phyloP scores from a whole-genome alignment of 495 filamentous ascomycete species.

The Sporormia fimetaria region DNA sequence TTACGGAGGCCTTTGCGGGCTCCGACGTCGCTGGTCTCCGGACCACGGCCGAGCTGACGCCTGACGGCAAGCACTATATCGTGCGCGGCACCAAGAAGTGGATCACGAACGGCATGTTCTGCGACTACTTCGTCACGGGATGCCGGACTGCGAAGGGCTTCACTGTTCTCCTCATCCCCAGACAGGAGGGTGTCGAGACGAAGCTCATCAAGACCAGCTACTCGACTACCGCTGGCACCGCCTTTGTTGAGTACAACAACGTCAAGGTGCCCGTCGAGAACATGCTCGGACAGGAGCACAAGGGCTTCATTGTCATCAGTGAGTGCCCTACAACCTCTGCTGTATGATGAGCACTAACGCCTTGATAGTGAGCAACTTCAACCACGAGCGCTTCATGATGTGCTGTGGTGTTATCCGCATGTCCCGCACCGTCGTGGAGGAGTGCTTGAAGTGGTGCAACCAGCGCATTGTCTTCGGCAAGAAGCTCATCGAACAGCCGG shows the following conservation, averaged over 20 bases:
- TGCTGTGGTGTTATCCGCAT: conserved; percentile 50
- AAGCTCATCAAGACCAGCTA: conserved; percentile 79
- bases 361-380: conserved; percentile 18
- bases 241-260: conserved; percentile 75
- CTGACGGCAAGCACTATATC: conserved; percentile 75
- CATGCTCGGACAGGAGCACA: conserved; percentile 72
- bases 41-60: conserved; percentile 69
- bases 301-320: conserved; percentile 76
- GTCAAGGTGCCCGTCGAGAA: conserved; percentile 74
- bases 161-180: conserved; percentile 63
- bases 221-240: conserved; percentile 65
- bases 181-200: conserved; percentile 59
- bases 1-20: conserved; percentile 79
- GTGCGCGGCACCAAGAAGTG: conserved; percentile 88
- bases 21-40: conserved; percentile 75
- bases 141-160: conserved; percentile 77
- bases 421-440: conserved; percentile 61
- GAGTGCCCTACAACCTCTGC: neutral
- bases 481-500: conserved; percentile 69
- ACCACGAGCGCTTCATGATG: conserved; percentile 34
- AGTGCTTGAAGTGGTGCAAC: conserved; percentile 82
- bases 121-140: conserved; percentile 73
- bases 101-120: conserved; percentile 83
- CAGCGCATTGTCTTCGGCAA: conserved; percentile 81
- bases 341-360: conserved; percentile 34